Percentiles rank a stretch among this genome's conserved stretches.
These are phyloP conservation scores for Endoconidiophora laricicola DNA, from an alignment of 2,329 filamentous ascomycete species.

Conservation along the genomic window DNA sequence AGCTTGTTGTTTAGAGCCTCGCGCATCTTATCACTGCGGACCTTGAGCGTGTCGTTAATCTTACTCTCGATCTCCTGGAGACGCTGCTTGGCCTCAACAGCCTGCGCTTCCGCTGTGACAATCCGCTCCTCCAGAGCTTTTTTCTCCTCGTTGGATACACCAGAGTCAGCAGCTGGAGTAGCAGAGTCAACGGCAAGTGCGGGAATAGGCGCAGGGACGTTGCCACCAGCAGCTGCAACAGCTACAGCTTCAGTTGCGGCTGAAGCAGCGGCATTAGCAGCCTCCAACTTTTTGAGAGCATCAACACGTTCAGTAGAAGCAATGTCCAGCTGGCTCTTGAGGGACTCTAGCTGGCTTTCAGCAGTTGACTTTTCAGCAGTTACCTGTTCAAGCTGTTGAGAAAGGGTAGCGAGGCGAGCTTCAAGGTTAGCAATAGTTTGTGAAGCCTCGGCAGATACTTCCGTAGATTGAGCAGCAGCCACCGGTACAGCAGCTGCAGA, in stretches of 20 bases:
- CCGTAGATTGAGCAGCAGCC: background rate
- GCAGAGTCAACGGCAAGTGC: conserved; percentile 14
- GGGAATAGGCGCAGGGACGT: conserved; percentile 11
- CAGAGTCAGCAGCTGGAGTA: conserved; percentile 16
- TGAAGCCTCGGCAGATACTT: background rate
- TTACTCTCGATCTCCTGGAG: conserved; percentile 46
- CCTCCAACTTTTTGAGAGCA: conserved; percentile 49
- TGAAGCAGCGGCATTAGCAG: conserved; percentile 47
- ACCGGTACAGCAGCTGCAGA: conserved; percentile 18
- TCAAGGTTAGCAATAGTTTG: conserved; percentile 4
- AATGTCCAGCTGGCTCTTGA: conserved; percentile 44
- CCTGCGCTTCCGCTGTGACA: conserved; percentile 40
- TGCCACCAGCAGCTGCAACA: conserved; percentile 21
- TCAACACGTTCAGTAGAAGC: conserved; percentile 51
- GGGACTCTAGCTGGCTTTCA: conserved; percentile 5
- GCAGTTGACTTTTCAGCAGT: conserved; percentile 4
- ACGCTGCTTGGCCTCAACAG: conserved; percentile 47
- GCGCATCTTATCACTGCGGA: conserved; percentile 53
- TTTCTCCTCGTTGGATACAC: conserved; percentile 39
- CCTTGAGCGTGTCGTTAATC: conserved; percentile 43
- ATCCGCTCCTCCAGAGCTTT: conserved; percentile 46
- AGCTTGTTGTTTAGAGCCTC: conserved; percentile 52
- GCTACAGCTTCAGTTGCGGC: conserved; percentile 40
- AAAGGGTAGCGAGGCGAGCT: conserved; percentile 21
- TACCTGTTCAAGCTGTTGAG: conserved; percentile 31